These are phyloP conservation scores for Phytophthora pisi DNA, from an alignment of 352 stramenopile genomes.

Conservation along the genomic window DNA sequence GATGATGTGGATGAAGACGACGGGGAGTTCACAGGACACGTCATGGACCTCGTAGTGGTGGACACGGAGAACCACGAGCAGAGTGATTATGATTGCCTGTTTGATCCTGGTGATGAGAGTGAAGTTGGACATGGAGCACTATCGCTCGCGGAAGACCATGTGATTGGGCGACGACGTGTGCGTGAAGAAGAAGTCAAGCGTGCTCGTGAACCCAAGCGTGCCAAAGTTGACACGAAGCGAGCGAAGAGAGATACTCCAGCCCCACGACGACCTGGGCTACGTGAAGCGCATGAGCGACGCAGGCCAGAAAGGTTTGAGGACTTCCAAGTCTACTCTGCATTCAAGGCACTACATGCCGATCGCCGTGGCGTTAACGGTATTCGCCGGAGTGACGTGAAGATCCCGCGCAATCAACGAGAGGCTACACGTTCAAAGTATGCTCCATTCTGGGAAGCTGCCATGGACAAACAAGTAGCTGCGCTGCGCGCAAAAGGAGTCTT, in stretches of 20 bases:
- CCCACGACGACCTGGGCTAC: slow-evolving; percentile 1
- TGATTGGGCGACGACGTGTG: slow-evolving; percentile 1
- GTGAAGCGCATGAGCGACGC: slow-evolving; percentile 6
- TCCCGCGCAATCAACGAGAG: neutral
- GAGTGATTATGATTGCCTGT: slow-evolving; percentile 4
- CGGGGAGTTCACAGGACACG: neutral
- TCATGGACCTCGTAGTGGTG: slow-evolving; percentile 4
- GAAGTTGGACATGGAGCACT: neutral
- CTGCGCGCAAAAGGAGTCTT: neutral
- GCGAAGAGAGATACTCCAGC: neutral
- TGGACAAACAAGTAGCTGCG: neutral
- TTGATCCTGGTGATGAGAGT: slow-evolving; percentile 7
- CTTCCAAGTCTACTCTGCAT: neutral
- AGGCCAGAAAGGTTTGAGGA: neutral
- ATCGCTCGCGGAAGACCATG: neutral
- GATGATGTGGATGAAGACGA: neutral
- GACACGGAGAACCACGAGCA: neutral
- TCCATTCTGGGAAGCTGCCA: neutral
- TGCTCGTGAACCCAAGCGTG: neutral
- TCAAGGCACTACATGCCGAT: neutral
- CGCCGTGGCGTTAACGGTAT: neutral
- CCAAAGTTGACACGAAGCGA: slow-evolving; percentile 3
- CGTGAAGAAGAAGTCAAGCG: slow-evolving; percentile 4
- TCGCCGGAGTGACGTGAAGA: neutral
- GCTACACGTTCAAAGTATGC: neutral